Evolutionary conservation across 768 basidiomycete species (phyloP).

Genomic region (Russula foetens): DNA sequence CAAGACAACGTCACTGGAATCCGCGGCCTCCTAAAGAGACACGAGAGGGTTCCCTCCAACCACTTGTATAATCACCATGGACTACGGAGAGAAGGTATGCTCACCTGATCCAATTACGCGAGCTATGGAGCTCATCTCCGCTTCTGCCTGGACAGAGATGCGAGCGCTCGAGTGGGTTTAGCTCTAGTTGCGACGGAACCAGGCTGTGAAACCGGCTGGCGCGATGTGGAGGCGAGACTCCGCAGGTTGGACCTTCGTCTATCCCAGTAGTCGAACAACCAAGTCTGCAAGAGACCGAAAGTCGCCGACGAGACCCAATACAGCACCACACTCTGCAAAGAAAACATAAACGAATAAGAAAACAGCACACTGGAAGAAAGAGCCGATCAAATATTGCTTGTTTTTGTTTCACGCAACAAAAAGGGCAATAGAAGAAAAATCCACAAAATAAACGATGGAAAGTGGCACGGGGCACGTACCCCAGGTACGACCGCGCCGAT

Average conservation of each 20-base stretch:
- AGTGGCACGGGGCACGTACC: constrained; percentile 43
- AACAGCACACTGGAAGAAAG: background rate
- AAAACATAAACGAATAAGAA: background rate
- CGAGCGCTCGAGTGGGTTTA: background rate
- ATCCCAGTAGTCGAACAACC: constrained; percentile 62
- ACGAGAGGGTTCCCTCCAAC: constrained; percentile 53
- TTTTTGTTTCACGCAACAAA: background rate
- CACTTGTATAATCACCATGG: constrained; percentile 70
- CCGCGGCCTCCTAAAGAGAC: constrained; percentile 31
- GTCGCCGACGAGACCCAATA: constrained; percentile 76
- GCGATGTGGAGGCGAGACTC: background rate
- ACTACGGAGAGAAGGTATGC: constrained; percentile 5
- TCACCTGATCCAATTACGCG: constrained; percentile 4
- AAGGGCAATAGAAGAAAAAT: background rate
- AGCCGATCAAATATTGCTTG: background rate
- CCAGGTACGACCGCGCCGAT: constrained; percentile 64
- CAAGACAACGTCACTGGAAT: constrained; percentile 64
- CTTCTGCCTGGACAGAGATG: background rate
- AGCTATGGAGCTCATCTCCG: background rate
- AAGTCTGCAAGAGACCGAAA: constrained; percentile 68
- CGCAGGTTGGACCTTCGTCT: constrained; percentile 28
- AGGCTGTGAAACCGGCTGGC: background rate
- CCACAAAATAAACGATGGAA: too few relatives aligned
- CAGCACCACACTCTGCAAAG: constrained; percentile 49
- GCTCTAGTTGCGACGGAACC: background rate